Evolutionary conservation across 2,329 filamentous ascomycete genomes (phyloP).

Genomic region (Aspergillus intermedius): DNA sequence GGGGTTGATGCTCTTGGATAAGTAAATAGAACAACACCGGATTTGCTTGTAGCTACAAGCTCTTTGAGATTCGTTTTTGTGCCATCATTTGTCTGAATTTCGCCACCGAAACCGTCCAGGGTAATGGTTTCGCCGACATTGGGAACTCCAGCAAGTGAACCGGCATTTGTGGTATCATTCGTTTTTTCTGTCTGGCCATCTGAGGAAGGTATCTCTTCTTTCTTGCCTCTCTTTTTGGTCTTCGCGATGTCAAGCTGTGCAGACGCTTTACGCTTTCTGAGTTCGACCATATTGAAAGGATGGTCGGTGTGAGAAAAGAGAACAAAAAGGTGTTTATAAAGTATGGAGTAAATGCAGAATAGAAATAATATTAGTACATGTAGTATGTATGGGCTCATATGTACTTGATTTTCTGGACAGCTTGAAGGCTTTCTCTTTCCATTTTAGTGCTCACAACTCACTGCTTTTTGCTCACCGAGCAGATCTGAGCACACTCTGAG

Average conservation of each 20-base stretch:
- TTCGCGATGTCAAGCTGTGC: conserved; percentile 35
- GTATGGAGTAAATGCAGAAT: neutral
- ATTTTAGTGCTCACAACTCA: too few relatives aligned
- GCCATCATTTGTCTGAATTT: conserved; percentile 81
- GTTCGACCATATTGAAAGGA: conserved; percentile 43
- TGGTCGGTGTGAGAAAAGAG: too few relatives aligned
- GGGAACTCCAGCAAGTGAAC: conserved; percentile 12
- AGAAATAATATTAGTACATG: too few relatives aligned
- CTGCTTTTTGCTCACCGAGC: neutral
- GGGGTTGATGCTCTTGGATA: conserved; percentile 93
- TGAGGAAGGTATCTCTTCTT: neutral
- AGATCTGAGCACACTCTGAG: too few relatives aligned
- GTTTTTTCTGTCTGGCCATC: neutral
- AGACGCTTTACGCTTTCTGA: conserved; percentile 57
- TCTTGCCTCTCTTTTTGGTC: conserved; percentile 24
- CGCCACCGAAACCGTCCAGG: conserved; percentile 54
- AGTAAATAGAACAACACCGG: conserved; percentile 85
- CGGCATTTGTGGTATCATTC: conserved; percentile 7
- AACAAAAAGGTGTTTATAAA: neutral
- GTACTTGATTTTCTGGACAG: too few relatives aligned
- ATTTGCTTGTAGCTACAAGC: conserved; percentile 74
- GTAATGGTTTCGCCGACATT: conserved; percentile 47
- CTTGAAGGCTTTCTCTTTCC: too few relatives aligned
- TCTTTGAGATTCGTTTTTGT: conserved; percentile 70
- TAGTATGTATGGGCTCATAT: too few relatives aligned